Evolutionary conservation across 352 stramenopile genomes (phyloP).

Genomic region (Pythium dissimile): DNA sequence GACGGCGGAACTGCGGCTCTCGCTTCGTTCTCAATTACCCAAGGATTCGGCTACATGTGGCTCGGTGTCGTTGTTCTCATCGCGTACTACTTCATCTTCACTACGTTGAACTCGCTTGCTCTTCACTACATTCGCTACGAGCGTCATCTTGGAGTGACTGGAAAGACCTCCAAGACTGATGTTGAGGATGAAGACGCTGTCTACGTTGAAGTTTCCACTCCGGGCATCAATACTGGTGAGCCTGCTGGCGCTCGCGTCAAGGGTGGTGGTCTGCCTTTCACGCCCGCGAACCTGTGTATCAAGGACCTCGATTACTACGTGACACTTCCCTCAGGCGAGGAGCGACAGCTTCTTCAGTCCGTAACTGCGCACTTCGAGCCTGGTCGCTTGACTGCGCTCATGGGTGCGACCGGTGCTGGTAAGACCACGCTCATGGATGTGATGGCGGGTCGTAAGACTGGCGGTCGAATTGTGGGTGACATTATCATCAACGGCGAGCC

Average conservation of each 20-base stretch:
- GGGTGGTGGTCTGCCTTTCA: constrained; percentile 33
- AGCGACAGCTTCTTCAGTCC: constrained; percentile 36
- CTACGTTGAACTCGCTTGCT: constrained; percentile 35
- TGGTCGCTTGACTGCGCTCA: constrained; percentile 68
- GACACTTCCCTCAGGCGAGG: constrained; percentile 42
- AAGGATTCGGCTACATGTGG: constrained; percentile 47
- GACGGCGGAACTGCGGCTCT: constrained; percentile 9
- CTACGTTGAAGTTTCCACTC: constrained; percentile 38
- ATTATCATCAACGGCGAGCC: constrained; percentile 89
- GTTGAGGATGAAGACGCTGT: constrained; percentile 26
- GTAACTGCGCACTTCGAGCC: constrained; percentile 55
- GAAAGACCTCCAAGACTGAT: constrained; percentile 30
- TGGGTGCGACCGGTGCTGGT: constrained; percentile 60
- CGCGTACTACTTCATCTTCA: constrained; percentile 58
- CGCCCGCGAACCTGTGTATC: constrained; percentile 38
- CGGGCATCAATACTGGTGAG: constrained; percentile 5
- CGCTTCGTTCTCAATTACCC: constrained; percentile 24
- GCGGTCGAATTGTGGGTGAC: constrained; percentile 72
- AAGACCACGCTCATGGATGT: constrained; percentile 73
- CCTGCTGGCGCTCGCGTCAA: constrained; percentile 10
- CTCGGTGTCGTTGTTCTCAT: constrained; percentile 39
- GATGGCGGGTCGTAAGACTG: constrained; percentile 69
- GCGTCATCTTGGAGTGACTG: constrained; percentile 34
- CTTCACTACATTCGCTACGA: constrained; percentile 59
- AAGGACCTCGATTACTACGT: constrained; percentile 49